These are phyloP conservation scores for Durotheca rogersii DNA, from an alignment of 495 filamentous ascomycete species.

Conservation along the genomic window DNA sequence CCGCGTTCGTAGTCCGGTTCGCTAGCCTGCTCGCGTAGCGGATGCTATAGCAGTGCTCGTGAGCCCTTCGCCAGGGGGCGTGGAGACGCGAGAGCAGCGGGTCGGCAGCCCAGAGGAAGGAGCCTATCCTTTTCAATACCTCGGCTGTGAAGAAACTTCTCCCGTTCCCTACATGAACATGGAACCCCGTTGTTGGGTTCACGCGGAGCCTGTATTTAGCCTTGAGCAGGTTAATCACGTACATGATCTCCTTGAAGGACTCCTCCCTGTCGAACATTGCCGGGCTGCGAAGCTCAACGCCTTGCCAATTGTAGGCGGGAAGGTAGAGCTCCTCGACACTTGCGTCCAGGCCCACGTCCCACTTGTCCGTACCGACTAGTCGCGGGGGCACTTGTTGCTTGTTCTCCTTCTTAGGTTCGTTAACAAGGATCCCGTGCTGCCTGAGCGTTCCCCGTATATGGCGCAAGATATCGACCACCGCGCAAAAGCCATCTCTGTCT, in stretches of 20 bases:
- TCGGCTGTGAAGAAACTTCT: constrained; percentile 24
- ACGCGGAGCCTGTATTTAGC: constrained; percentile 30
- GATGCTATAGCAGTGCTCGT: constrained; percentile 5
- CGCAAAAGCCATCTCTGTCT: background rate
- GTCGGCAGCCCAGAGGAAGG: constrained; percentile 42
- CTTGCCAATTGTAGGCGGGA: constrained; percentile 16
- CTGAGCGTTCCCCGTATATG: constrained; percentile 17
- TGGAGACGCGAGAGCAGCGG: constrained; percentile 41
- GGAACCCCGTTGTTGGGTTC: constrained; percentile 38
- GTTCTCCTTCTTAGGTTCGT: background rate
- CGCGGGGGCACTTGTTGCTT: background rate
- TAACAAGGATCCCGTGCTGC: constrained; percentile 16
- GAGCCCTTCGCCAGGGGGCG: constrained; percentile 24
- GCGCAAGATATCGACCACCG: background rate
- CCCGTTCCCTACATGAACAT: constrained; percentile 44
- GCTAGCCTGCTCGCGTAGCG: constrained; percentile 12
- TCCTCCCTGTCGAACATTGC: constrained; percentile 15
- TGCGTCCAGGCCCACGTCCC: constrained; percentile 8
- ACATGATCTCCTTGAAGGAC: constrained; percentile 18
- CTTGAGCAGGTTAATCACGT: constrained; percentile 31
- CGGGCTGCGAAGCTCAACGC: constrained; percentile 26
- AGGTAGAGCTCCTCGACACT: constrained; percentile 4
- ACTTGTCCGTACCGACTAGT: constrained; percentile 8
- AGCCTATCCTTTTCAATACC: constrained; percentile 35
- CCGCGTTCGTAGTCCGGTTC: background rate